These are phyloP conservation scores for Amaranthus tricolor DNA, from an alignment of 179 eudicot species.

Conservation along the genomic window DNA sequence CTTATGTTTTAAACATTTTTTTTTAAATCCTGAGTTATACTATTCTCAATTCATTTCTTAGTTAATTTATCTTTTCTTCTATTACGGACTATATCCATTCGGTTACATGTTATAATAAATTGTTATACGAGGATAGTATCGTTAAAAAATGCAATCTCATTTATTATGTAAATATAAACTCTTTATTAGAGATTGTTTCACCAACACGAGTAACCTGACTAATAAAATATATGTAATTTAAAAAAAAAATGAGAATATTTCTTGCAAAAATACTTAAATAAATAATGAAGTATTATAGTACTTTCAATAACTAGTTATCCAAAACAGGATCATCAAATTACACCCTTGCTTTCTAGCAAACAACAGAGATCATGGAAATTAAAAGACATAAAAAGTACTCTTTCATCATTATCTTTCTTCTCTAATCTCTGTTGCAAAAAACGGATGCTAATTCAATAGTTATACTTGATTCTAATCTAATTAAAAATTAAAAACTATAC, in stretches of 20 bases:
- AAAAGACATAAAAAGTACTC: not conserved
- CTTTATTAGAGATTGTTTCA: too few species aligned
- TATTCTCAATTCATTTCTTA: too few species aligned
- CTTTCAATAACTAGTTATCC: not conserved
- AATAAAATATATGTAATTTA: not conserved
- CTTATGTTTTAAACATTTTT: too few species aligned
- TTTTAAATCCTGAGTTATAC: too few species aligned
- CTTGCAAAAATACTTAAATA: not conserved
- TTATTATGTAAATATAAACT: too few species aligned
- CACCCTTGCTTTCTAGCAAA: conserved; percentile 12
- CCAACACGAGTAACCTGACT: too few species aligned
- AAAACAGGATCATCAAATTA: conserved; percentile 15
- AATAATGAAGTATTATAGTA: not conserved
- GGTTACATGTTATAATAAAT: too few species aligned
- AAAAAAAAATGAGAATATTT: not conserved
- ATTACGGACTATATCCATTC: too few species aligned
- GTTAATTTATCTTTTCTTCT: too few species aligned
- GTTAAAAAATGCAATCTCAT: too few species aligned
- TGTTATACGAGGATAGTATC: too few species aligned
- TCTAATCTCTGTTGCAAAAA: conserved; percentile 27
- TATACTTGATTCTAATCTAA: conserved; percentile 3
- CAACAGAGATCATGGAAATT: conserved; percentile 19
- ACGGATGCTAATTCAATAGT: not conserved
- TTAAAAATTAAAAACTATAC: conserved; percentile 14
- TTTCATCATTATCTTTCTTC: not conserved